These are phyloP conservation scores for Auriscalpium vulgare DNA, from an alignment of 768 basidiomycete genomes.

Conservation along the genomic window DNA sequence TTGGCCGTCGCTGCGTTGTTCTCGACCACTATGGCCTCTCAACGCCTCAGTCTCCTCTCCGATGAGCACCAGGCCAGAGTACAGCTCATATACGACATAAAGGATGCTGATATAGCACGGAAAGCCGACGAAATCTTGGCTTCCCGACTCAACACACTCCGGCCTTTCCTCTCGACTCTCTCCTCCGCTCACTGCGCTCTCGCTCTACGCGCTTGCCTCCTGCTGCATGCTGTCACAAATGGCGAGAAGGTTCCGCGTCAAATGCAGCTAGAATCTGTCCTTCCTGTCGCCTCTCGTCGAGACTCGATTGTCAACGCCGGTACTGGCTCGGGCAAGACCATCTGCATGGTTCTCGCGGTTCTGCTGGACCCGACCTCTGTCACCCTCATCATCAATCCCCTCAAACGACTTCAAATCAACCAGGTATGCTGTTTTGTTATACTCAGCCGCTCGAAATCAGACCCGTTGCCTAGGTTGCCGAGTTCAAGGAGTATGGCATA, in stretches of 20 bases:
- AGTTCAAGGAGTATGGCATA: too few species aligned
- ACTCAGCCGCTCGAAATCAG: too few species aligned
- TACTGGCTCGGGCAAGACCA: not conserved
- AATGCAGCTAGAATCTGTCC: not conserved
- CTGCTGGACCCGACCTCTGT: not conserved
- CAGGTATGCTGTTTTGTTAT: conserved; percentile 12
- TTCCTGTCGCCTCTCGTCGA: not conserved
- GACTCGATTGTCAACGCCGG: not conserved
- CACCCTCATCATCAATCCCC: not conserved
- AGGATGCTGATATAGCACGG: not conserved
- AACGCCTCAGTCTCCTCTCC: not conserved
- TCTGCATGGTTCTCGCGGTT: not conserved
- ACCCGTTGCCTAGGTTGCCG: too few species aligned
- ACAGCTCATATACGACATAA: not conserved
- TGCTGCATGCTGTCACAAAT: not conserved
- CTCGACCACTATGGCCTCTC: not conserved
- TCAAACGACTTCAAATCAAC: not conserved
- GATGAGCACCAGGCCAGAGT: not conserved
- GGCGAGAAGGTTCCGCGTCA: not conserved
- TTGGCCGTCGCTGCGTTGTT: not conserved
- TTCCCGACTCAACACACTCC: not conserved
- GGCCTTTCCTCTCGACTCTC: not conserved
- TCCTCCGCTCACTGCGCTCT: not conserved
- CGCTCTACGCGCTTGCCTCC: not conserved
- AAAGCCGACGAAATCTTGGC: not conserved